A percentile compares a stretch with the other conserved stretches of the same genome.
Conservation (phyloP, 768 basidiomycete genomes). For the Suillus ampliporus region DNA sequence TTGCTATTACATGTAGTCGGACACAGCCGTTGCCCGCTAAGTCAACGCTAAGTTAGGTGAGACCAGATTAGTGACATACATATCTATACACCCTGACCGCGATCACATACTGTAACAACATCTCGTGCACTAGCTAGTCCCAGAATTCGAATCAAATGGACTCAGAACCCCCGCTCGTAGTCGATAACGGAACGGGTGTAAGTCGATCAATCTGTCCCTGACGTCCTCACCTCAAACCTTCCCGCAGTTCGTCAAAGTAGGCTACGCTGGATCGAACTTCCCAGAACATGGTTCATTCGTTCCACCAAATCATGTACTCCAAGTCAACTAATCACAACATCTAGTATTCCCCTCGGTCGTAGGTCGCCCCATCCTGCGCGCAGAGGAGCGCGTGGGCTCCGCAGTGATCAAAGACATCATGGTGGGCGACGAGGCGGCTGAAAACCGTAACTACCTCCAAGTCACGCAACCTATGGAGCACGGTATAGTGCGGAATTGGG, state of each 20-base stretch:
- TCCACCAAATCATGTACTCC: conserved; percentile 4
- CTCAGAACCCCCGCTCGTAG: conserved; percentile 62
- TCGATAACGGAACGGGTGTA: conserved; percentile 91
- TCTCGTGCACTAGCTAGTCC: neutral
- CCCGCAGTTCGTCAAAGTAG: conserved; percentile 87
- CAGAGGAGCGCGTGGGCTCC: conserved; percentile 91
- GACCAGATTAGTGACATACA: conserved; percentile 9
- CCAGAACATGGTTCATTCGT: conserved; percentile 79
- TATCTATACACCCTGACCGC: neutral
- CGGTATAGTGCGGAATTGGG: conserved; percentile 98
- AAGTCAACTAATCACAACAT: neutral
- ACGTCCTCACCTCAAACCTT: conserved; percentile 13
- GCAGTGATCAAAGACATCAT: conserved; percentile 95
- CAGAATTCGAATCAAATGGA: conserved; percentile 27
- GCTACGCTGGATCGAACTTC: conserved; percentile 92
- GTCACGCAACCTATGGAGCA: conserved; percentile 99
- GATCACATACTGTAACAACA: conserved; percentile 1
- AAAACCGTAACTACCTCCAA: conserved; percentile 94
- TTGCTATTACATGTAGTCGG: neutral
- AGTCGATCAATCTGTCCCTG: conserved; percentile 33
- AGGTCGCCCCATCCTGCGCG: conserved; percentile 95
- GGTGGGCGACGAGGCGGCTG: conserved; percentile 96
- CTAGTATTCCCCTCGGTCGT: conserved; percentile 93
- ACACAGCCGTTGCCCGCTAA: conserved; percentile 2
- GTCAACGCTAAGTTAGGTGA: neutral